Evolutionary conservation across 768 basidiomycete genomes (phyloP).

Genomic region (Tubosaeta sp.): DNA sequence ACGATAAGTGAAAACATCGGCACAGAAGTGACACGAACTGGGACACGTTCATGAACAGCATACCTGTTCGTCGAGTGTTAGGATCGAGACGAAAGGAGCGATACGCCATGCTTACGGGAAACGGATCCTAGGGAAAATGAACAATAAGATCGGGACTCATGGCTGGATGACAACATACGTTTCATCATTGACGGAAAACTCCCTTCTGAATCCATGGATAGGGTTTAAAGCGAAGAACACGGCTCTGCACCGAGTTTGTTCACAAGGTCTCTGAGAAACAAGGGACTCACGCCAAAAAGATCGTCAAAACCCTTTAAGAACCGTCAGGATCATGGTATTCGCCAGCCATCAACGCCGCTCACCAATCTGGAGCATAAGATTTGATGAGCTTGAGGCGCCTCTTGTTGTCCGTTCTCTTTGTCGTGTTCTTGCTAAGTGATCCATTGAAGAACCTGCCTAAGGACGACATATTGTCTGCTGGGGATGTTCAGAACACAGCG

Average conservation of each 20-base stretch:
- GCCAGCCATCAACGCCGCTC: conserved; percentile 15
- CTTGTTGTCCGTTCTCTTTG: conserved; percentile 21
- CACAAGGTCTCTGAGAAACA: neutral
- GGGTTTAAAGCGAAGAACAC: conserved; percentile 59
- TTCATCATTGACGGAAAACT: conserved; percentile 75
- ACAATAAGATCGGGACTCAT: conserved; percentile 11
- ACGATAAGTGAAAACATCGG: neutral
- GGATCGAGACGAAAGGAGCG: neutral
- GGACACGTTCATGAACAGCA: conserved; percentile 73
- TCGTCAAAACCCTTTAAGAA: conserved; percentile 51
- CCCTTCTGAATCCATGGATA: conserved; percentile 69
- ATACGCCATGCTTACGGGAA: conserved; percentile 20
- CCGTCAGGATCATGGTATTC: neutral
- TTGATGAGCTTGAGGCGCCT: conserved; percentile 41
- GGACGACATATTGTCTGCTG: conserved; percentile 11
- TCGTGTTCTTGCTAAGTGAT: conserved; percentile 2
- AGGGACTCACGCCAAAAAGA: conserved; percentile 54
- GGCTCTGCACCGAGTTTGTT: conserved; percentile 35
- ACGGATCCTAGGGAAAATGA: conserved; percentile 14
- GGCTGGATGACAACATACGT: conserved; percentile 40
- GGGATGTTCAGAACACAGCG: neutral
- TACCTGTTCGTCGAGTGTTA: conserved; percentile 39
- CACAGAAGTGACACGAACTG: conserved; percentile 41
- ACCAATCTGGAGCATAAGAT: conserved; percentile 81
- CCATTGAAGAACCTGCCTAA: conserved; percentile 5